Evolutionary conservation across 495 filamentous ascomycete species (phyloP).

Genomic region (Astrothelium subdiscretum): DNA sequence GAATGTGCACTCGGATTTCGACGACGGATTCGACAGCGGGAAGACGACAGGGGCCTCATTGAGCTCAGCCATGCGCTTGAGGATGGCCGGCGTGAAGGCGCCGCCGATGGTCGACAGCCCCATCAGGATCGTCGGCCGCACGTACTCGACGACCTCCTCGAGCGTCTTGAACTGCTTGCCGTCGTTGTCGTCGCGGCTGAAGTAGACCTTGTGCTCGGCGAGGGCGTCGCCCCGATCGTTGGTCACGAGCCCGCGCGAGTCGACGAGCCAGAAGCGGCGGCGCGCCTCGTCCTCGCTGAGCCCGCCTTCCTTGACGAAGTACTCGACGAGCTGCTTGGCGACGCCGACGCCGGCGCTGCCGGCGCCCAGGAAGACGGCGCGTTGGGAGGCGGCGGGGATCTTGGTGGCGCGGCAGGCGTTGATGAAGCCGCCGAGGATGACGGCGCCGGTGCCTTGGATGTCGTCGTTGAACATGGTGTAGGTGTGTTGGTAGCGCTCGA

Average conservation of each 20-base stretch:
- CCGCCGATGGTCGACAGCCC: conserved; percentile 90
- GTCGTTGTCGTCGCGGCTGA: conserved; percentile 84
- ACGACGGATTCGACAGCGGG: conserved; percentile 86
- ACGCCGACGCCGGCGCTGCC: conserved; percentile 94
- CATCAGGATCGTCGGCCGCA: conserved; percentile 88
- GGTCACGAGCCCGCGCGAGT: conserved; percentile 81
- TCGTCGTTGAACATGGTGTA: conserved; percentile 99
- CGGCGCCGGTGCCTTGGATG: conserved; percentile 94
- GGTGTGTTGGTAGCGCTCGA: conserved; percentile 73
- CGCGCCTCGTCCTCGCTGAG: conserved; percentile 84
- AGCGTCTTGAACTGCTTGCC: conserved; percentile 83
- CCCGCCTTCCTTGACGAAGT: conserved; percentile 75
- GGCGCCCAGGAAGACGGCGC: conserved; percentile 90
- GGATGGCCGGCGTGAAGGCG: conserved; percentile 80
- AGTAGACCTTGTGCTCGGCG: conserved; percentile 96
- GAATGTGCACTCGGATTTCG: conserved; percentile 94
- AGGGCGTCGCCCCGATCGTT: conserved; percentile 87
- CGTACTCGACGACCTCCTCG: conserved; percentile 83
- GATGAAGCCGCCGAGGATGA: conserved; percentile 89
- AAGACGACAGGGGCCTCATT: conserved; percentile 80
- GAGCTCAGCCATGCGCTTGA: conserved; percentile 72
- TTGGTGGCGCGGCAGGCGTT: conserved; percentile 84
- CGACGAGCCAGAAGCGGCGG: conserved; percentile 92
- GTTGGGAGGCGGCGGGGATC: conserved; percentile 79
- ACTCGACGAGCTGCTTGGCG: conserved; percentile 91